Conservation (phyloP, 2,329 filamentous ascomycete genomes). For the Massarina eburnea region DNA sequence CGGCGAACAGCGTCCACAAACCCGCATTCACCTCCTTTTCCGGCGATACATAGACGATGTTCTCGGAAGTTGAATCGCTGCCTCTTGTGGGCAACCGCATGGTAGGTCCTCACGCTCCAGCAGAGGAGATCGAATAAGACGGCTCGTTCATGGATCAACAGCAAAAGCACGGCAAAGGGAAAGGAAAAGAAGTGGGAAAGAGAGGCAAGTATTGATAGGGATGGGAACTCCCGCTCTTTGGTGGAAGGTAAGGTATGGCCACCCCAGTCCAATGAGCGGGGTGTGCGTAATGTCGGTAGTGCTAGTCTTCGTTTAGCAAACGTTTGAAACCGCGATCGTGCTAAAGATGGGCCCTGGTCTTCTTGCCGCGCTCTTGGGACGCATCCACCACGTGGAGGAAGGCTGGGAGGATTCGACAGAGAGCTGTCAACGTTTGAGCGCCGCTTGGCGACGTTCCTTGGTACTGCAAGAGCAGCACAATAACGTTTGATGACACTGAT, state of each 20-base stretch:
- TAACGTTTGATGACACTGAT: background rate
- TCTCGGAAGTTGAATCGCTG: slow-evolving; percentile 2
- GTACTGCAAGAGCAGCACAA: background rate
- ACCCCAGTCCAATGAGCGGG: background rate
- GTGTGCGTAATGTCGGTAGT: background rate
- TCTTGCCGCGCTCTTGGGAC: background rate
- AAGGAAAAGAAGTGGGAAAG: background rate
- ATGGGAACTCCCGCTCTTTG: background rate
- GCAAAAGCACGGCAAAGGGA: background rate
- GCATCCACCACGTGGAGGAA: background rate
- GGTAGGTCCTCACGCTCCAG: slow-evolving; percentile 2
- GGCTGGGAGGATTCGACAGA: background rate
- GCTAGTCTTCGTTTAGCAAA: background rate
- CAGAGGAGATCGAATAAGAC: background rate
- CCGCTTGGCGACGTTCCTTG: background rate
- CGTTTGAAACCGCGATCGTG: background rate
- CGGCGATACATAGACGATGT: slow-evolving; percentile 36
- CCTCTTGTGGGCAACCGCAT: slow-evolving; percentile 5
- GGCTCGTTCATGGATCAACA: slow-evolving; percentile 2
- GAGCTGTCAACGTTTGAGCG: background rate
- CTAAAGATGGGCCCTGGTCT: background rate
- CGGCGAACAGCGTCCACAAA: slow-evolving; percentile 43
- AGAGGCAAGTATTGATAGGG: background rate
- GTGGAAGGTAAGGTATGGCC: background rate
- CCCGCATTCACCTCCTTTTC: slow-evolving; percentile 40